phyloP scores from a whole-genome alignment of 805 yeast species.

The Candida wancherniae region DNA sequence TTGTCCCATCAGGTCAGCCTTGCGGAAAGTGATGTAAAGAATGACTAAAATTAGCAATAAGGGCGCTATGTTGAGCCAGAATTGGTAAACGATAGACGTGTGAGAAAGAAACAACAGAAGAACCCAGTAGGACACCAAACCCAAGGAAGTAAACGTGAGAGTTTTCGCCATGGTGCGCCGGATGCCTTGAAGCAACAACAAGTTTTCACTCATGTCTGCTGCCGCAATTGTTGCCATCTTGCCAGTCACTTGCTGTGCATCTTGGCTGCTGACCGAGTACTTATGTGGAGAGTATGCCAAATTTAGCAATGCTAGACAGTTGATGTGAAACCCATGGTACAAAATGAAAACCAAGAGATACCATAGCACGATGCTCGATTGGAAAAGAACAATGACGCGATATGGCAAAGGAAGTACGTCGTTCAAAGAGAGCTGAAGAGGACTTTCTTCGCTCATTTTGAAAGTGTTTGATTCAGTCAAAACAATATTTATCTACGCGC shows the following conservation, averaged over 20 bases:
- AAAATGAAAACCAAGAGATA: constrained; percentile 39
- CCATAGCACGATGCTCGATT: constrained; percentile 54
- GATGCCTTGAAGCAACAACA: constrained; percentile 29
- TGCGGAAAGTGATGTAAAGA: constrained; percentile 28
- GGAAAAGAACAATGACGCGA: constrained; percentile 45
- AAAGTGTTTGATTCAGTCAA: background rate
- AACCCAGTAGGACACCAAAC: constrained; percentile 18
- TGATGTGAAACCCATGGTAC: constrained; percentile 33
- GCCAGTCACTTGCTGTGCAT: constrained; percentile 24
- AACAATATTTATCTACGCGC: too few species aligned
- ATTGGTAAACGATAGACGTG: constrained; percentile 1
- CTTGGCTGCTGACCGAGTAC: constrained; percentile 20
- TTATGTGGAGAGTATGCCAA: constrained; percentile 37
- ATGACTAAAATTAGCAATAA: constrained; percentile 1
- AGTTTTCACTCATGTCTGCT: constrained; percentile 30
- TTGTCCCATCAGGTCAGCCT: constrained; percentile 31
- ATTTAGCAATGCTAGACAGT: constrained; percentile 41
- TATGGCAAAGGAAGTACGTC: constrained; percentile 36
- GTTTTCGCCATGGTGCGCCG: constrained; percentile 28
- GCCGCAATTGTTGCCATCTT: constrained; percentile 28
- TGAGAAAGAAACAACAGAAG: constrained; percentile 17
- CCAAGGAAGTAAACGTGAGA: constrained; percentile 17
- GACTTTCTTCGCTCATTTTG: constrained; percentile 3
- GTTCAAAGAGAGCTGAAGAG: constrained; percentile 16
- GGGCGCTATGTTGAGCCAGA: constrained; percentile 4